Base-by-base conservation (phyloP, 495 filamentous ascomycete genomes). In the Penicillium paxilli region DNA sequence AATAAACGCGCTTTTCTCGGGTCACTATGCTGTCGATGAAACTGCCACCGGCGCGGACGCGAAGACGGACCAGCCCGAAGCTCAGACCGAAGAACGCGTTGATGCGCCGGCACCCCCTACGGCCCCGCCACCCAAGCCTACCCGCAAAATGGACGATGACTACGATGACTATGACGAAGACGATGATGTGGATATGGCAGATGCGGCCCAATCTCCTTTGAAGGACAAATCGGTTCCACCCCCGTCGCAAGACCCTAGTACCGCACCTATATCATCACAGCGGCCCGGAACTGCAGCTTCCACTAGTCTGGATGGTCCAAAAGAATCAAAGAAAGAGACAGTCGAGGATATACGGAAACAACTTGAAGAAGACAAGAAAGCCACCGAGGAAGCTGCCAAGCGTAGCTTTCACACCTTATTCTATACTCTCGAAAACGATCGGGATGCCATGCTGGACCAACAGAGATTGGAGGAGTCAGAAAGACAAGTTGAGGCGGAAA, bases 391-490 rank as follows among this genome's bases (percentile, higher is more conserved):
- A 61, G 87, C 90, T 42, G 94, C 88, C 20, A 91, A 88, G 75
- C 80, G 84, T 52, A 94, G 88, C 73, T 96, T 96, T 67, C 83
- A 95, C 66, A 95, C 90, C 3, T 68, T 94, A 37, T 95, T 97
- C 69, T 94, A 96, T 68, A 97, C 95, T 2, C 75, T 97, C 24
- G 94, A 99, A 68, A 92, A 91, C 66, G 94, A 99, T 68, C 83
- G 88, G 23, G 90, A 92, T 64, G 92, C 94, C 35, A 97, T 98
- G 95, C 69, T 96, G 55, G 94, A 99, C 67, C 95, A 99, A 70
- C 91, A 97, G 71, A 91, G 91, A 66, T 81, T 99, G 38, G 95
- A 98, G 57, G 94, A 98, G 64, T 90, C 93, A 1, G 94, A 99
- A 65, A 87, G 92, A 63, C 92, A 96, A 67, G 87, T 97, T 11